Evolutionary conservation across 2,329 filamentous ascomycete genomes (phyloP).

Genomic region (Fusarium musae): DNA sequence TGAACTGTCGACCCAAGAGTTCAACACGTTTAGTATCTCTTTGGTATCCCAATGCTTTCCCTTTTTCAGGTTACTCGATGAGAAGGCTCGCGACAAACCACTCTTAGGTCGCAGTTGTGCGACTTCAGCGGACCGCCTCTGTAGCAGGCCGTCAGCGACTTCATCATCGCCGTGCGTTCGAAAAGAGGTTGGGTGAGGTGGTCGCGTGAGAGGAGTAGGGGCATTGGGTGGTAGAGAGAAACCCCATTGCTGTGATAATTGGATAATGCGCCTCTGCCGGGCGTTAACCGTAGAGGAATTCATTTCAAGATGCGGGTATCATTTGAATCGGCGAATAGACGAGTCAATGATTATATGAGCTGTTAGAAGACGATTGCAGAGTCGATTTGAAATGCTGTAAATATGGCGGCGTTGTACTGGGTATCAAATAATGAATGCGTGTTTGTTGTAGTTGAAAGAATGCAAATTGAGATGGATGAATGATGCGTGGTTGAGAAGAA

Average conservation of each 20-base stretch:
- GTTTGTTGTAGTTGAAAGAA: conserved; percentile 3
- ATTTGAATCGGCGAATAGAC: conserved; percentile 13
- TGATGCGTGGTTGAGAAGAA: conserved; percentile 8
- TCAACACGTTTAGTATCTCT: conserved; percentile 64
- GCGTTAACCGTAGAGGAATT: conserved; percentile 48
- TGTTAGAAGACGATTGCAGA: not conserved
- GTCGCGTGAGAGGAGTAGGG: conserved; percentile 54
- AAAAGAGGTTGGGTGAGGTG: conserved; percentile 55
- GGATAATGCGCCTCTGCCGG: conserved; percentile 60
- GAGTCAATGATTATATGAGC: not conserved
- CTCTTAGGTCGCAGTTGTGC: conserved; percentile 53
- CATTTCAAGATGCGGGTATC: conserved; percentile 41
- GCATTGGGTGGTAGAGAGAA: conserved; percentile 54
- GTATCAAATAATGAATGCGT: not conserved
- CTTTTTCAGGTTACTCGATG: conserved; percentile 54
- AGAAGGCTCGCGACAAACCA: conserved; percentile 53
- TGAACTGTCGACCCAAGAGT: conserved; percentile 59
- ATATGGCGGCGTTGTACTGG: not conserved
- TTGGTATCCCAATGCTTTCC: conserved; percentile 64
- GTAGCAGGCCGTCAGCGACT: conserved; percentile 65
- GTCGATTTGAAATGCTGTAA: not conserved
- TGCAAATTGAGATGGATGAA: not conserved
- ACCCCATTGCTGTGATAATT: conserved; percentile 63
- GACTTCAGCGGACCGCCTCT: conserved; percentile 54
- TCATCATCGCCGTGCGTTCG: conserved; percentile 61